Evolutionary conservation across 345 rosid genomes (phyloP), one percentile per base, ranked within the genome.

Genomic region (Eucalyptus coolabah): DNA sequence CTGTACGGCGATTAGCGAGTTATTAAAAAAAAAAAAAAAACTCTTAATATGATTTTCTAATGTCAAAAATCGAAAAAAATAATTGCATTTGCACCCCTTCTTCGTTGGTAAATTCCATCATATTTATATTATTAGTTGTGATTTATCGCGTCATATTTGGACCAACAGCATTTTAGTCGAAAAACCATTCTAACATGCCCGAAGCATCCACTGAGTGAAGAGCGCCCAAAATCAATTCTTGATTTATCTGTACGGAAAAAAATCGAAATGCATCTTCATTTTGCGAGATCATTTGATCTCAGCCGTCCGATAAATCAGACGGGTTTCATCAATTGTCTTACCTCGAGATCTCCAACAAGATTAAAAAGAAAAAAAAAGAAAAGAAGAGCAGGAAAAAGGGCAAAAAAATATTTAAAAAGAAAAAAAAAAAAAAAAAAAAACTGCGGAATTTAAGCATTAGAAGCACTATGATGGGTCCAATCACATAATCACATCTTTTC

Each of bases 1-100:
- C 0, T 50, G 0, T 50, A 15, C 3, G 0, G 3, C 51, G 18
- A 50, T 50, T 50, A 1, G 0, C 3, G 0, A 50, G 6, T 14
- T 3, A 49, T 1, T 4, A 45, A 45, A 47, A 49, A 14, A 50
- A 50, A 50, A 14, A 50, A 7, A 18, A 51, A 51, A 17, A 51
- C 0, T 24, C 13, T 12, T 24, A 26, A 26, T 26, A 60, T 11
- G 30, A 26, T 28, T 60, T 0, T 6, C 7, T 28, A 60, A 28
- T 28, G 30, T 60, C 15, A 14, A 28, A 26, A 60, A 60, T 60
- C 4, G 7, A 6, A 26, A 60, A 60, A 12, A 60, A 60, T 12
- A 28, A 60, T 26, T 26, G 0, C 67, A 26, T 60, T 60, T 28
- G 67, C 8, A 26, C 67, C 8, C 15, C 69, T 60, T 28, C 32